Evolutionary conservation across 2,329 filamentous ascomycete species (phyloP).

Genomic region (Xylaria sp.): DNA sequence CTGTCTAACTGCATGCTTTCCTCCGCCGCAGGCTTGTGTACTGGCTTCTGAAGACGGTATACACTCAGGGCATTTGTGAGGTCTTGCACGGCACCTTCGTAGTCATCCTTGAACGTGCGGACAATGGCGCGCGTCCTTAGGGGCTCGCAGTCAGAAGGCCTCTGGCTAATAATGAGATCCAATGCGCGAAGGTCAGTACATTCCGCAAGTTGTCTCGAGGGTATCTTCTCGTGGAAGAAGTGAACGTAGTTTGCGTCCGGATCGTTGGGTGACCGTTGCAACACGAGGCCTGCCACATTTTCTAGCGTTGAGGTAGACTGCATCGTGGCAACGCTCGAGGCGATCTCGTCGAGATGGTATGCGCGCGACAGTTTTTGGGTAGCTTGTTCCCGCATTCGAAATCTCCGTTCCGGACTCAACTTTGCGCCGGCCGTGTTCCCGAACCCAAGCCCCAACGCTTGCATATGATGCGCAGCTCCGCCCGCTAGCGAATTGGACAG

Average conservation of each 20-base stretch:
- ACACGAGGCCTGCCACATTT: constrained; percentile 72
- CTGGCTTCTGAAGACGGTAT: constrained; percentile 54
- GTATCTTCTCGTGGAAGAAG: constrained; percentile 91
- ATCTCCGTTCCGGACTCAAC: constrained; percentile 75
- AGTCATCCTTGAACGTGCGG: constrained; percentile 75
- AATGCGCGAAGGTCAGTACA: constrained; percentile 69
- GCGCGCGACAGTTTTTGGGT: constrained; percentile 76
- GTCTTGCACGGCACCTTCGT: constrained; percentile 69
- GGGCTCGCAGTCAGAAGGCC: constrained; percentile 66
- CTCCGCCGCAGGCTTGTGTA: constrained; percentile 52
- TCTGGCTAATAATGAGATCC: constrained; percentile 66
- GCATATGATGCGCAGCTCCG: constrained; percentile 44
- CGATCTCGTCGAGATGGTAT: constrained; percentile 81
- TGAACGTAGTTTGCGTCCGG: constrained; percentile 84
- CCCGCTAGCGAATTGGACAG: constrained; percentile 55
- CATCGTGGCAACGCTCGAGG: constrained; percentile 81
- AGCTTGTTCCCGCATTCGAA: constrained; percentile 79
- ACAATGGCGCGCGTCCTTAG: constrained; percentile 75
- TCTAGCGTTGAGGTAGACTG: constrained; percentile 77
- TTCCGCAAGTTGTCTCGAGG: constrained; percentile 71
- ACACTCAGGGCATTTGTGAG: constrained; percentile 66
- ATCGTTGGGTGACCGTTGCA: constrained; percentile 70
- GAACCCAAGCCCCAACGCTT: constrained; percentile 55
- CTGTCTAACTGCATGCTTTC: constrained; percentile 54
- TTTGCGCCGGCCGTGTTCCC: constrained; percentile 64